Evolutionary conservation across 1,139 yeast species (phyloP).

Genomic region (Casaregolazyma lundiana): DNA sequence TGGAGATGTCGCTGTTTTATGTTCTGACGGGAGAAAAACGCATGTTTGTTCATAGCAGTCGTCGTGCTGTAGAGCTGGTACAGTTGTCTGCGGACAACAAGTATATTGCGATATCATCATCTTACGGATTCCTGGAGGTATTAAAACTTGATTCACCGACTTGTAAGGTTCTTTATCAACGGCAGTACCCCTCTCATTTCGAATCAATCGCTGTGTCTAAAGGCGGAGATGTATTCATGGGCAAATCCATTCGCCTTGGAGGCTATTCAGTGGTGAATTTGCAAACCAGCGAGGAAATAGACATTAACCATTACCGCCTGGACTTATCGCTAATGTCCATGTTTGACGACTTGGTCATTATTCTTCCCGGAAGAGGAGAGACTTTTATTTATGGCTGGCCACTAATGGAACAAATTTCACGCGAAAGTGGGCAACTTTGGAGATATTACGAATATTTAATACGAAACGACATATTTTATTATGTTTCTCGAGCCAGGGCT

Average conservation of each 20-base stretch:
- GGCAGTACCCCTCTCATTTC: conserved; percentile 30
- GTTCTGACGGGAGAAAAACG: conserved; percentile 1
- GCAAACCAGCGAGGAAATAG: conserved; percentile 26
- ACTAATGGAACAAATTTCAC: conserved; percentile 6
- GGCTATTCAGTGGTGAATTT: conserved; percentile 29
- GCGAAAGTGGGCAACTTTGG: conserved; percentile 22
- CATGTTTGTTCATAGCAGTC: conserved; percentile 3
- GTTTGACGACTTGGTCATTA: conserved; percentile 24
- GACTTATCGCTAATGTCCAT: conserved; percentile 26
- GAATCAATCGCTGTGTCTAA: conserved; percentile 28
- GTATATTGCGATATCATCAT: conserved; percentile 17
- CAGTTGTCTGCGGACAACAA: conserved; percentile 12
- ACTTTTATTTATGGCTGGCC: conserved; percentile 27
- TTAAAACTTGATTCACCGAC: conserved; percentile 10
- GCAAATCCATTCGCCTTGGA: conserved; percentile 29
- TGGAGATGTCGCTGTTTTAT: conserved; percentile 4
- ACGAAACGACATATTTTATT: conserved; percentile 22
- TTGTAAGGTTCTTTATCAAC: conserved; percentile 19
- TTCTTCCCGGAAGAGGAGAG: conserved; percentile 27
- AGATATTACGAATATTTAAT: conserved; percentile 24
- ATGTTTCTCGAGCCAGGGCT: conserved; percentile 25
- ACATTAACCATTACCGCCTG: conserved; percentile 31
- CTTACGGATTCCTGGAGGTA: conserved; percentile 19
- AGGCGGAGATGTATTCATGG: conserved; percentile 27
- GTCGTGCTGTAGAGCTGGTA: conserved; percentile 11